phyloP scores from a whole-genome alignment of 2,329 filamentous ascomycete species.

The Cordyceps pruinosa region DNA sequence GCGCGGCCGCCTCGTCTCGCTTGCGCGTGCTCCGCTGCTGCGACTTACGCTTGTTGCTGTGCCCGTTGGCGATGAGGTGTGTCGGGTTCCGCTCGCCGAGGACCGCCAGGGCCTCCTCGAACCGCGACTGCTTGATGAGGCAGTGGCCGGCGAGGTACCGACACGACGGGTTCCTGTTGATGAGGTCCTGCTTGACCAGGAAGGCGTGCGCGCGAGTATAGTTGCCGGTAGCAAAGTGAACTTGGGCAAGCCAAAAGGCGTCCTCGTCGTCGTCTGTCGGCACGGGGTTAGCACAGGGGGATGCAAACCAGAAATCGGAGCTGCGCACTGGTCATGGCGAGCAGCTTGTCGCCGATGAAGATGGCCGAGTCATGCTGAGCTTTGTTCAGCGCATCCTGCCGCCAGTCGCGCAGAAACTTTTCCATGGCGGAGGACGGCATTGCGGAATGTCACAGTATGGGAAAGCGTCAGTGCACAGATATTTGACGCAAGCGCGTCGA shows the following conservation, averaged over 20 bases:
- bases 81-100: slow-evolving; percentile 92
- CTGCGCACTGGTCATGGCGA: slow-evolving; percentile 78
- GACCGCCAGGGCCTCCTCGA: slow-evolving; percentile 77
- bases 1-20: slow-evolving; percentile 24
- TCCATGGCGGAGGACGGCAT: slow-evolving; percentile 56
- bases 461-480: not conserved
- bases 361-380: slow-evolving; percentile 95
- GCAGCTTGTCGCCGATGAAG: slow-evolving; percentile 93
- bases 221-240: slow-evolving; percentile 92
- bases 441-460: not conserved
- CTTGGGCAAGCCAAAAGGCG: slow-evolving; percentile 96
- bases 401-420: slow-evolving; percentile 86
- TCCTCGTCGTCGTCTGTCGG: slow-evolving; percentile 78
- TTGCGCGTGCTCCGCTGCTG: slow-evolving; percentile 26
- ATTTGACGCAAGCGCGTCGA: not conserved
- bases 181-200: slow-evolving; percentile 75
- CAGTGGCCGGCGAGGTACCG: slow-evolving; percentile 91
- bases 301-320: slow-evolving; percentile 9
- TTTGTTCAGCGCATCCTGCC: slow-evolving; percentile 90
- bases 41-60: slow-evolving; percentile 32
- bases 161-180: slow-evolving; percentile 75
- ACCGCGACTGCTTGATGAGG: slow-evolving; percentile 84
- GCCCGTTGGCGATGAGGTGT: slow-evolving; percentile 64
- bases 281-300: not conserved
- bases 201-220: slow-evolving; percentile 87